phyloP scores from a whole-genome alignment of 345 rosid species.

The Euphorbia pulcherrima region DNA sequence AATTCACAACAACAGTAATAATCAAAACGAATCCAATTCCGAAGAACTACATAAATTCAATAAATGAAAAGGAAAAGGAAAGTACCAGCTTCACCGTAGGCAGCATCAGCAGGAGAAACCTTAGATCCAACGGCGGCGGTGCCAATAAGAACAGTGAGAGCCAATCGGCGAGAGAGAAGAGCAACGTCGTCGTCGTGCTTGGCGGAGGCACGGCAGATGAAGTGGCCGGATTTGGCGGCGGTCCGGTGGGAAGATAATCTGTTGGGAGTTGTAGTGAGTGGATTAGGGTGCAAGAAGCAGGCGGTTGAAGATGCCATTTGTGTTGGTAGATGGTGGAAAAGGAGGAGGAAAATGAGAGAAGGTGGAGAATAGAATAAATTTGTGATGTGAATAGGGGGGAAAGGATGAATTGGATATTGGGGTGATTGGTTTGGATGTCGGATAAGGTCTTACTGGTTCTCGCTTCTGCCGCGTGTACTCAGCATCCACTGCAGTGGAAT shows the following conservation, averaged over 20 bases:
- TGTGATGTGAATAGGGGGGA: too few species aligned
- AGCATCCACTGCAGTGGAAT: too few species aligned
- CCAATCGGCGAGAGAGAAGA: conserved; percentile 66
- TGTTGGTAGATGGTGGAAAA: neutral
- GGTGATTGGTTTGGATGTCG: conserved; percentile 31
- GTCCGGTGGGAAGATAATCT: conserved; percentile 39
- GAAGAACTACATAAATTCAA: too few species aligned
- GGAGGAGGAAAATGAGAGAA: neutral
- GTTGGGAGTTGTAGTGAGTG: conserved; percentile 43
- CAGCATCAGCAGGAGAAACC: conserved; percentile 92
- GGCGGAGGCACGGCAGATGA: conserved; percentile 72
- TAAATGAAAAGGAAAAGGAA: too few species aligned
- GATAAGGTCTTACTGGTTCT: conserved; percentile 56
- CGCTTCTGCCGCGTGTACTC: conserved; percentile 47
- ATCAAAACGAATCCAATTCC: neutral
- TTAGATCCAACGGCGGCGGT: conserved; percentile 75
- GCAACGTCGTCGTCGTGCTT: conserved; percentile 46
- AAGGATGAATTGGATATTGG: conserved; percentile 52
- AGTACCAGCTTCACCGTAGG: conserved; percentile 92
- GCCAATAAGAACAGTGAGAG: conserved; percentile 71
- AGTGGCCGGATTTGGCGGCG: conserved; percentile 45
- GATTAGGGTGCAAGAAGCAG: conserved; percentile 66
- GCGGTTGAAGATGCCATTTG: conserved; percentile 53
- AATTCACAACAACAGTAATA: too few species aligned
- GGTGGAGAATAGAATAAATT: too few species aligned